A percentile compares a stretch with the other conserved stretches of the same genome.
Evolutionary conservation across 257 asterid genomes (phyloP).

Genomic region (Nicotiana knightiana): DNA sequence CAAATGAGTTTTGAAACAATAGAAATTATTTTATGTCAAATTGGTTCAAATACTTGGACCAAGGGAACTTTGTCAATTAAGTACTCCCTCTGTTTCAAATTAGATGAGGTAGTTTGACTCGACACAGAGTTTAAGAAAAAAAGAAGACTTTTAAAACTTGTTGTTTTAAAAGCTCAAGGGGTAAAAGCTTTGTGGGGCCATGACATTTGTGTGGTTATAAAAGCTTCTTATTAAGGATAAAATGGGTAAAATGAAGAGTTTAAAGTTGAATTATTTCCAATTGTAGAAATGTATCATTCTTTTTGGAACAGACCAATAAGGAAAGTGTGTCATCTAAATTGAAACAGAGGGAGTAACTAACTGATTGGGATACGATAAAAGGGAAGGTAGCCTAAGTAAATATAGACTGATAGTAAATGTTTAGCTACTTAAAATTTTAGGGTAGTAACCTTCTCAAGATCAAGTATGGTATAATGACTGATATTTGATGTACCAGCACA

Average conservation of each 20-base stretch:
- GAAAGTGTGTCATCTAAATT: no score
- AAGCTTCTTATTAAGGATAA: no score
- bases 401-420: neutral
- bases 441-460: neutral
- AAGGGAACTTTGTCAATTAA: neutral
- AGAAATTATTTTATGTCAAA: neutral
- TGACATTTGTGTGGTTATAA: no score
- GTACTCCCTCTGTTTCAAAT: neutral
- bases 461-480: neutral
- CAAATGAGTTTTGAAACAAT: neutral
- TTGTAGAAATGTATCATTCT: no score
- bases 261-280: no score
- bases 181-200: no score
- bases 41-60: neutral
- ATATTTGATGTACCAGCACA: neutral
- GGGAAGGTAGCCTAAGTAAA: neutral
- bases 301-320: no score
- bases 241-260: no score
- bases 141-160: no score
- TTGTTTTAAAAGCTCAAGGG: no score
- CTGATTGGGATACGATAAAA: neutral
- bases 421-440: neutral
- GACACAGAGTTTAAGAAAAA: no score
- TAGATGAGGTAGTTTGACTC: no score
- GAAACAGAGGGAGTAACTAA: neutral